Evolutionary conservation across 805 yeast genomes (phyloP), one percentile per base, ranked within the genome.

Genomic region (Suhomyces tanzawaensis): DNA sequence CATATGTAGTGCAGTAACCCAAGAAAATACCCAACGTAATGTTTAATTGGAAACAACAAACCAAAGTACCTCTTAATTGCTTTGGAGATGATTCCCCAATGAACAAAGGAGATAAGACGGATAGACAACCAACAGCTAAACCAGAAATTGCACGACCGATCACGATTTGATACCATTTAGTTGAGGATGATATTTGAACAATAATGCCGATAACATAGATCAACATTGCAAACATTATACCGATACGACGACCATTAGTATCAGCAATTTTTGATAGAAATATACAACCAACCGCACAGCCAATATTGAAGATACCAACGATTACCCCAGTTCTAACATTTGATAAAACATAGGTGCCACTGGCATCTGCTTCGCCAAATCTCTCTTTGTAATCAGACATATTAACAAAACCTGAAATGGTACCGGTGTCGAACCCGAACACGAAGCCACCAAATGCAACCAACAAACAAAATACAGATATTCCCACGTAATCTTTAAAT

Each of bases 381-480:
- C 81, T 64, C 14, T 47, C 40, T 36, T 62, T 54, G 59, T 74
- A 82, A 45, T 79, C 78, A n/a, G 67, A 50, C 80, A 81, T 77
- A 55, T 77, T 77, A 34, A 81, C 78, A 51, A 82, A 78, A 48
- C 87, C 87, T 28, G 85, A 79, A 59, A 81, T 76, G 46, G 88
- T 81, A 66, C 88, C 89, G 36, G 86, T 82, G 66, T 82, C 89
- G 74, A 82, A 82, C 43, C 89, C 89, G 53, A 80, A 82, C 31
- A 82, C 81, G 56, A 78, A 82, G 32, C 89, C 90, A 65, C 87
- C 88, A 46, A 82, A 82, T 22, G 87, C 85, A 47, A 82, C 76
- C 37, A 76, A 51, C n/a, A 70, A 49, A 60, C 87, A 79, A 40
- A 66, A 61, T 9, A 59, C 19, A 60, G 63, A 36, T 53, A 65